Conservation (phyloP, 352 stramenopile species). For the Phytopythium mirpurense region DNA sequence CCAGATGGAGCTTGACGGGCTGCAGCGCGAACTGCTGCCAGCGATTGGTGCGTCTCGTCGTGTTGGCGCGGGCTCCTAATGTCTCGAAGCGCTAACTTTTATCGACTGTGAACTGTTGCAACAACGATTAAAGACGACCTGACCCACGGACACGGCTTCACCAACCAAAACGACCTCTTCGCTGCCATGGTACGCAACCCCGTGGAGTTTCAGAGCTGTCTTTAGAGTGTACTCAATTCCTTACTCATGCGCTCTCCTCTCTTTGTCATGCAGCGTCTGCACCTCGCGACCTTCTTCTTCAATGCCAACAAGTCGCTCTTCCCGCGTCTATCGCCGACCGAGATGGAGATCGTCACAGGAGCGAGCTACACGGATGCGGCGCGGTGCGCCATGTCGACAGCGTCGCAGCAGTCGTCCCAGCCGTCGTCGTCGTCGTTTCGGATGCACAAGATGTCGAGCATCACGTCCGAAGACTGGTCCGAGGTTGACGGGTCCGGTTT, state of each 20-base stretch:
- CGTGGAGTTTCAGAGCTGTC: neutral
- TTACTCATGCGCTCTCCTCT: neutral
- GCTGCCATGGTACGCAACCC: constrained; percentile 38
- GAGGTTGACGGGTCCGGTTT: constrained; percentile 25
- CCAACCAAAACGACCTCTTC: constrained; percentile 47
- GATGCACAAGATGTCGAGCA: constrained; percentile 25
- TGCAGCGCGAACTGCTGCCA: constrained; percentile 33
- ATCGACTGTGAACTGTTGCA: neutral
- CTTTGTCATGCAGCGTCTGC: constrained; percentile 35
- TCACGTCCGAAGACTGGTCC: constrained; percentile 31
- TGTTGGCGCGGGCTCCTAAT: neutral
- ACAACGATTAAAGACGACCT: constrained; percentile 25
- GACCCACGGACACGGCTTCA: constrained; percentile 21
- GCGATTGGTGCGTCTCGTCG: constrained; percentile 28
- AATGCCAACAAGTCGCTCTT: constrained; percentile 53
- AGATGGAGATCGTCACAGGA: constrained; percentile 52
- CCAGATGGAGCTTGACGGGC: constrained; percentile 26
- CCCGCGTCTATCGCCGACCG: constrained; percentile 34
- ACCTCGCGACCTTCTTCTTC: constrained; percentile 72
- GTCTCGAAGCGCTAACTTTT: too few relatives aligned
- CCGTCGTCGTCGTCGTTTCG: constrained; percentile 11
- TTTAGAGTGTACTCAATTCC: neutral
- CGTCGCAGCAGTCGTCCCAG: constrained; percentile 8
- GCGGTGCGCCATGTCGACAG: constrained; percentile 18
- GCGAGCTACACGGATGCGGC: constrained; percentile 14